Conservation (phyloP, 805 yeast species). For the Candida koratica region DNA sequence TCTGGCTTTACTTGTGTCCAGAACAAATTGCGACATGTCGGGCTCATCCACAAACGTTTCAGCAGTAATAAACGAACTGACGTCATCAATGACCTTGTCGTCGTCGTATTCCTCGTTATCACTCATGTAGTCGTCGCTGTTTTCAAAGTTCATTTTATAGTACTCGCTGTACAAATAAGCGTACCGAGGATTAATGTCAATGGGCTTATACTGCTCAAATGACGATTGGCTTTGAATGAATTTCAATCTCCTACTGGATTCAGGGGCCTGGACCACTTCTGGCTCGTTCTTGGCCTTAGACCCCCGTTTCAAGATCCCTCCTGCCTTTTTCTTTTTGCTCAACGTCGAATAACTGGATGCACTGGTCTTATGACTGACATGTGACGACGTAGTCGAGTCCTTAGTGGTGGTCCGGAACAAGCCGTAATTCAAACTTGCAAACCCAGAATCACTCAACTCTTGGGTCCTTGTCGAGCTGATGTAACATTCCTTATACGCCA, state of each 20-base stretch:
- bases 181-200: slow-evolving; percentile 20
- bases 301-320: slow-evolving; percentile 12
- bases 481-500: slow-evolving; percentile 27
- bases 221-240: slow-evolving; percentile 27
- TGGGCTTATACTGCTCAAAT: slow-evolving; percentile 22
- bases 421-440: slow-evolving; percentile 15
- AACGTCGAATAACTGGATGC: slow-evolving; percentile 17
- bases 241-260: slow-evolving; percentile 25
- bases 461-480: slow-evolving; percentile 24
- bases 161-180: slow-evolving; percentile 20
- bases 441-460: slow-evolving; percentile 15
- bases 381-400: slow-evolving; percentile 23
- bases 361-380: slow-evolving; percentile 24
- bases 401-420: slow-evolving; percentile 22
- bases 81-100: slow-evolving; percentile 21
- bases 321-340: slow-evolving; percentile 28
- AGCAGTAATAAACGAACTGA: slow-evolving; percentile 34
- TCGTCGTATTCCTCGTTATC: slow-evolving; percentile 17
- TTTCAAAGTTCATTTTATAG: slow-evolving; percentile 19
- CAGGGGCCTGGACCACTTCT: slow-evolving; percentile 14
- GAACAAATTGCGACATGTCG: slow-evolving; percentile 12
- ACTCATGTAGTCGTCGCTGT: slow-evolving; percentile 20
- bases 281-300: slow-evolving; percentile 8
- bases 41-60: slow-evolving; percentile 20
- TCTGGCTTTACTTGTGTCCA: slow-evolving; percentile 1